These are phyloP conservation scores for Neurospora sp. DNA, from an alignment of 2,329 filamentous ascomycete species.

Conservation along the genomic window DNA sequence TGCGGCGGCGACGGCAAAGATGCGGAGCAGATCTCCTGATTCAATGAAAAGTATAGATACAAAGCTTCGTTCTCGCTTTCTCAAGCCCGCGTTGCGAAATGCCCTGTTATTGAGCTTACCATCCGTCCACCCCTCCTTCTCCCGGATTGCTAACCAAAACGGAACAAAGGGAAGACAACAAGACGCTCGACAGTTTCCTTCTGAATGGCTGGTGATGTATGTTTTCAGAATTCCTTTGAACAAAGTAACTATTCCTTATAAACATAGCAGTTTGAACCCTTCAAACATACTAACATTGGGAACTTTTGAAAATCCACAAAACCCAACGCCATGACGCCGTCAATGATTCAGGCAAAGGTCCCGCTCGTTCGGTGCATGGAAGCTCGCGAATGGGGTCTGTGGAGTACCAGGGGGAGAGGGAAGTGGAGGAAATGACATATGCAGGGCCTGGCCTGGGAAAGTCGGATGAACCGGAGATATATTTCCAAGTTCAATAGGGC, in stretches of 20 bases:
- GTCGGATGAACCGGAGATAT: neutral
- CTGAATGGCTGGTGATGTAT: neutral
- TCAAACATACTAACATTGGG: too few relatives aligned
- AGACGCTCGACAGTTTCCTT: neutral
- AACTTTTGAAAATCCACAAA: too few relatives aligned
- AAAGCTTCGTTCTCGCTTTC: neutral
- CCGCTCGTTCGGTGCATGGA: neutral
- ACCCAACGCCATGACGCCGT: constrained; percentile 2
- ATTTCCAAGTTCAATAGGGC: neutral
- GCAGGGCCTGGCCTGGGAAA: neutral
- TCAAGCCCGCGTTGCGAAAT: neutral
- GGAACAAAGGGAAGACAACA: neutral
- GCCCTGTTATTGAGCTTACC: neutral
- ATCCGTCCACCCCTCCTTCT: neutral
- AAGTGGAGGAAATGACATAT: neutral
- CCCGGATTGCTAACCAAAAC: neutral
- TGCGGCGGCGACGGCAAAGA: neutral
- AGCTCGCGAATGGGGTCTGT: neutral
- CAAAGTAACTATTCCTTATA: neutral
- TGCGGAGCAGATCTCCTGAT: neutral
- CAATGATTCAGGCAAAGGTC: constrained; percentile 4
- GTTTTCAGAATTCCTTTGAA: neutral
- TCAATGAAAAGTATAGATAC: neutral
- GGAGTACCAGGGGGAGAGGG: neutral
- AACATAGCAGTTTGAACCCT: too few relatives aligned